phyloP scores from a whole-genome alignment of 495 filamentous ascomycete species.

The Friedmanniomyces simplex region DNA sequence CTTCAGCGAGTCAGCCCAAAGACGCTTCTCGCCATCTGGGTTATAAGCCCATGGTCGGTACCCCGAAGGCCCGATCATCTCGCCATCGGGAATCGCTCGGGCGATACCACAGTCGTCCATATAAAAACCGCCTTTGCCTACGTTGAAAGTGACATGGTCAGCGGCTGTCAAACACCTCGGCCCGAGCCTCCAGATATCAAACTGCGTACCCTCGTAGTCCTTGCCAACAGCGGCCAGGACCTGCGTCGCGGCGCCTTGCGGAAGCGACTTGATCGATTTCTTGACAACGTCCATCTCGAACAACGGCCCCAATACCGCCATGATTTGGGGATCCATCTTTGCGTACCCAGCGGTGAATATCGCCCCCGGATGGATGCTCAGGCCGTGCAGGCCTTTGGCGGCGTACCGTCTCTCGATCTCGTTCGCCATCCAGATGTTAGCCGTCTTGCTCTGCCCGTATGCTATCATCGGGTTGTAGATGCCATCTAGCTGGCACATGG shows the following conservation, averaged over 20 bases:
- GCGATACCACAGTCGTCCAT: conserved; percentile 27
- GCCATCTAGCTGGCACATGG: conserved; percentile 9
- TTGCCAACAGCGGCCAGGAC: conserved; percentile 27
- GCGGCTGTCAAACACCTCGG: background rate
- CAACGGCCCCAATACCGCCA: conserved; percentile 2
- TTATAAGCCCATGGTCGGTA: conserved; percentile 33
- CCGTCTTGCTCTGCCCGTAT: conserved; percentile 24
- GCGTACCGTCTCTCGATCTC: conserved; percentile 26
- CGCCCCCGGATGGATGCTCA: conserved; percentile 19
- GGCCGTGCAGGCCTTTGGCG: conserved; percentile 17
- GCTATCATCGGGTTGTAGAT: conserved; percentile 33
- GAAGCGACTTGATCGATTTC: conserved; percentile 14
- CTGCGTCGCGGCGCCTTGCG: conserved; percentile 27
- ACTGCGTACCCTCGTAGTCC: conserved; percentile 13
- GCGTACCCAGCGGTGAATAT: conserved; percentile 16
- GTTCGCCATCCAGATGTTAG: conserved; percentile 27
- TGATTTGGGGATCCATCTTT: conserved; percentile 3
- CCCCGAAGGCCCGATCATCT: conserved; percentile 7
- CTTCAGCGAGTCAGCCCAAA: conserved; percentile 38
- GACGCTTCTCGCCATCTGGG: conserved; percentile 30
- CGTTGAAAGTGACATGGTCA: background rate
- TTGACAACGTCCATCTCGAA: conserved; percentile 4
- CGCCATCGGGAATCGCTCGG: conserved; percentile 10
- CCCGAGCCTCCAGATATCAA: background rate
- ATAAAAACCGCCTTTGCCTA: conserved; percentile 23